Evolutionary conservation across 2,329 filamentous ascomycete genomes (phyloP), one percentile per base, ranked within the genome.

Genomic region (Verticillium dahliae): DNA sequence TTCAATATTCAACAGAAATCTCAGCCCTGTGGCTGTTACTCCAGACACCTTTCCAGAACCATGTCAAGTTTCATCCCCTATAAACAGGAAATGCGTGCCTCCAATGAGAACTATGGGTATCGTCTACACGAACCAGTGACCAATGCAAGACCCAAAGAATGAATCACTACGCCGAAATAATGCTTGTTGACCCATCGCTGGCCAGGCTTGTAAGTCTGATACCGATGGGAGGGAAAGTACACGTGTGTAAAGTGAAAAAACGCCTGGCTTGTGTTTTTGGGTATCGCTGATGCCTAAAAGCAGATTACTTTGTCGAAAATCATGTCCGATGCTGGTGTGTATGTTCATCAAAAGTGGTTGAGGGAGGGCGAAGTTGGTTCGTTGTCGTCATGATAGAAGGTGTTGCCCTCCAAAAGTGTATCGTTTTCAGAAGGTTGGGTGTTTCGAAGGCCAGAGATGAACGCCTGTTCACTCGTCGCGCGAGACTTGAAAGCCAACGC

Each of bases 401-500:
- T 52, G 10, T 9, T 27, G 18, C 2, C 11, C 6, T 7, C 11
- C 1, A 11, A 27, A 27, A 50, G 71, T 72, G 61, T 76, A 13
- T n/a, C 22, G 33, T 50, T 2, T 37, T 74, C 37, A 76, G 77
- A 52, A 3, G n/a, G 18, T 31, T 10, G 13, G n/a, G 18, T 31
- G 27, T 1, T 22, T 6, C 3, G 18, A 27, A 11, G 2, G 18
- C 18, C 9, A 6, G n/a, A 62, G 50, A 71, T 31, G 27, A 9
- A 18, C n/a, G 14, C n/a, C n/a, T 18, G 10, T 9, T 70, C 39
- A 65, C 7, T 60, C 57, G 55, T 65, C 85, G 56, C 88, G 73
- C 75, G 91, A 90, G 34, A 90, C 89, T 71, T 92, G 86, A 69
- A 96, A 93, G 3, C 92, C 92, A 33, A 96, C 88, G 58, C 88